Conservation (phyloP, 2,329 filamentous ascomycete genomes). For the Beauveria sp. region DNA sequence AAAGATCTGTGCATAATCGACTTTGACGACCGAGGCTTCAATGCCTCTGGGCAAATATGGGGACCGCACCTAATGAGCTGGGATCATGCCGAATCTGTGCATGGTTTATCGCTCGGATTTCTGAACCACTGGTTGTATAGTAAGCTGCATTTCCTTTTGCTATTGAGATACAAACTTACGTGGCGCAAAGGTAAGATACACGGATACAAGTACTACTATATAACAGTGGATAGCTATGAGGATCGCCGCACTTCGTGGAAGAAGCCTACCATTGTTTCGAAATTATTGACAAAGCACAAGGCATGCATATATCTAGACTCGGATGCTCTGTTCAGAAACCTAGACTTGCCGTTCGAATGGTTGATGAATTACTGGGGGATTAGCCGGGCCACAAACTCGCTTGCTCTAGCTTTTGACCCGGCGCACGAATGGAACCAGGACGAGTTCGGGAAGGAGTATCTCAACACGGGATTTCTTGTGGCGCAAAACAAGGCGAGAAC, state of each 20-base stretch:
- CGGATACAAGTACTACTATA: slow-evolving; percentile 40
- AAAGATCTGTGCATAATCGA: slow-evolving; percentile 38
- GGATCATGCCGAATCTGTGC: slow-evolving; percentile 24
- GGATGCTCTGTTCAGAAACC: slow-evolving; percentile 35
- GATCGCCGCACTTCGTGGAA: slow-evolving; percentile 40
- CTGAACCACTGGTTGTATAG: slow-evolving; percentile 38
- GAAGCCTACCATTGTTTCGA: slow-evolving; percentile 34
- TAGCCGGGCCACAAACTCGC: slow-evolving; percentile 29
- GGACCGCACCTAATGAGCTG: slow-evolving; percentile 27
- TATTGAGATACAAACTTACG: background rate
- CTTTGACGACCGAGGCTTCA: slow-evolving; percentile 34
- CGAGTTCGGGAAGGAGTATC: slow-evolving; percentile 31
- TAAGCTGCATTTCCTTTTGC: slow-evolving; percentile 14
- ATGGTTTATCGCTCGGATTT: slow-evolving; percentile 32
- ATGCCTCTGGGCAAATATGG: slow-evolving; percentile 28
- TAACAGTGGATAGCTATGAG: slow-evolving; percentile 28
- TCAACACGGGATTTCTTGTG: slow-evolving; percentile 47
- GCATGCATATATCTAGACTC: slow-evolving; percentile 37
- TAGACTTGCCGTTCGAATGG: slow-evolving; percentile 39
- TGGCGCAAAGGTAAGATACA: slow-evolving; percentile 32
- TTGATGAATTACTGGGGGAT: slow-evolving; percentile 40
- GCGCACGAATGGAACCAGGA: slow-evolving; percentile 30
- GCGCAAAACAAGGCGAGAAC: slow-evolving; percentile 42
- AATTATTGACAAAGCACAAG: slow-evolving; percentile 35
- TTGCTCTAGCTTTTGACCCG: slow-evolving; percentile 35